Evolutionary conservation across 2,329 filamentous ascomycete genomes (phyloP), one percentile per base, ranked within the genome.

Genomic region (Pezicula radicicola): DNA sequence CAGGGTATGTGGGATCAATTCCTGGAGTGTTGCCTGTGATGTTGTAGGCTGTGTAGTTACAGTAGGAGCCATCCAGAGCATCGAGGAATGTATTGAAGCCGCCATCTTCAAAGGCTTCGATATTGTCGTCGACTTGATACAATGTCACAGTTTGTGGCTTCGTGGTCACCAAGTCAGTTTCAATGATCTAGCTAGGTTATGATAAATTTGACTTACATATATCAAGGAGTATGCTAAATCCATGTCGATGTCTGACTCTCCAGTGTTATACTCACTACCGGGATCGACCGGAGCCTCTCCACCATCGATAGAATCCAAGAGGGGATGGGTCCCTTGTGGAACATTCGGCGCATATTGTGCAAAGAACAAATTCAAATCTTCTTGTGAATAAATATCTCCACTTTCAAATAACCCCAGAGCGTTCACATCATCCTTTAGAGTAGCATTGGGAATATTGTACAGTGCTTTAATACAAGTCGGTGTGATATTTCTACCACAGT

Each of bases 401-500:
- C 76, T 77, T 60, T 82, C 78, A 46, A 78, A 78, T 19, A 83
- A 74, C 21, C 76, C 78, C 36, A 79, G 71, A 49, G 70, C 72
- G 61, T 81, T 83, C 59, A 71, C 72, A 30, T 53, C 44, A 9
- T 55, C 55, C 33, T 66, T 65, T 3, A 65, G 63, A 2, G 61
- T 62, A 6, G 71, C 72, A 9, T 69, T 57, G 13, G 77, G 71
- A 48, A 77, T 74, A 1, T 67, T 57, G 57, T 82, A 82, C n/a
- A 83, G 66, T 9, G 76, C 76, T 49, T 72, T 73, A 51, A 81
- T 69, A 58, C 82, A 85, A 42, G 73, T 72, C 0, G 80, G 79
- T 0, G 79, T 83, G 56, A 85, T 81, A 55, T 77, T 72, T 19
- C 67, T 64, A 55, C 78, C 75, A 61, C 83, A 86, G 43, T 67